Evolutionary conservation across 352 stramenopile genomes (phyloP), one percentile per base, ranked within the genome.

Genomic region (Phytophthora quininea): DNA sequence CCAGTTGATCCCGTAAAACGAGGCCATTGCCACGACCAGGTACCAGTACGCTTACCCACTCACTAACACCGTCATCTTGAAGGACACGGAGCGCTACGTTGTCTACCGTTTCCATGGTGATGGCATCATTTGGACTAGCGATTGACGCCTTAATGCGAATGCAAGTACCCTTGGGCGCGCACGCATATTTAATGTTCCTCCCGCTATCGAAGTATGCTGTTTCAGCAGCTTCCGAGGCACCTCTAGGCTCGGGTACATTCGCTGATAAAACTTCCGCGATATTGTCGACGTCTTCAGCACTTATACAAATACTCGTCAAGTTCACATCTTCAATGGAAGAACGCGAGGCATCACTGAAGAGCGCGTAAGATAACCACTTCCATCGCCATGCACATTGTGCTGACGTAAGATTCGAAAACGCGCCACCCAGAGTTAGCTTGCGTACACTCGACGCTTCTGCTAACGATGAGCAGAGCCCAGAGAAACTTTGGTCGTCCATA

Each of bases 21-120:
- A 71, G 53, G 4, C 73, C 73, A 32, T 67, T 73, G 1, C 60
- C 73, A 42, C 57, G 66, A 14, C 76, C 73, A 19, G 76, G 76
- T 6, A 84, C 54, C 6, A 81, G 40, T 8, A 79, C 58, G 19
- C 81, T 69, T 3, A 79, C 58, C 60, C 49, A 71, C 3, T 74
- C 60, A 46, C 57, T 67, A 9, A 67, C 31, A 14, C 37, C 48
- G 7, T 72, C 64, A 30, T 74, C 51, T 30, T 78, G 58, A 2
- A 80, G 37, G 11, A 80, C 4, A 30, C 65, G 62, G 38, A 71
- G 68, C 4, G 45, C 45, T 31, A 62, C 67, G 10, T 68, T 46
- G 1, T 74, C 61, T 15, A 71, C 27, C 3, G 67, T 74, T 52
- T 67, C 37, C 55, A 74, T 48, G 31, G 55, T 56, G 33, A 51